Conservation (phyloP, 768 basidiomycete genomes). For the Trametes punicea region DNA sequence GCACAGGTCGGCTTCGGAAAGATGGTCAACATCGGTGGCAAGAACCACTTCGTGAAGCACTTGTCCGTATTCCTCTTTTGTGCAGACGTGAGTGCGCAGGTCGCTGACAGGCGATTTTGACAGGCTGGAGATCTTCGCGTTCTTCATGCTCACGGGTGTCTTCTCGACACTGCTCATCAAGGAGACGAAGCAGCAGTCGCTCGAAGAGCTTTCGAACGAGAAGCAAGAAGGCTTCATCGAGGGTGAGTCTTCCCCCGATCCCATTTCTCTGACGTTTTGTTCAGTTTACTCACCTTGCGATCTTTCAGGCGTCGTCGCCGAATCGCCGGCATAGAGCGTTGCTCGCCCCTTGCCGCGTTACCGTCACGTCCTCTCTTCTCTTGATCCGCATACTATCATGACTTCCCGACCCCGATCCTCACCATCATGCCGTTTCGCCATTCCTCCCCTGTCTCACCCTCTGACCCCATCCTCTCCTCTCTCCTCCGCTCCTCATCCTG, state of each 20-base stretch:
- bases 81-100: neutral
- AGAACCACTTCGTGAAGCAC: slow-evolving; percentile 57
- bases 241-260: too few species aligned
- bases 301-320: slow-evolving; percentile 19
- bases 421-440: neutral
- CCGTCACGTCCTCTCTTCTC: neutral
- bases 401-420: neutral
- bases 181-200: slow-evolving; percentile 65
- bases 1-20: slow-evolving; percentile 36
- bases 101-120: slow-evolving; percentile 1
- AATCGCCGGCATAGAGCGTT: neutral
- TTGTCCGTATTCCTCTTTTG: slow-evolving; percentile 46
- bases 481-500: neutral
- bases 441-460: neutral
- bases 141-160: slow-evolving; percentile 85
- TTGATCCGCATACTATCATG: neutral
- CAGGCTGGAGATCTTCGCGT: slow-evolving; percentile 75
- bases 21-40: slow-evolving; percentile 54
- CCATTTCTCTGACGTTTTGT: too few species aligned
- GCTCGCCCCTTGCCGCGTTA: neutral
- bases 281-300: too few species aligned
- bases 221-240: slow-evolving; percentile 57
- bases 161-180: slow-evolving; percentile 77
- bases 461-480: neutral
- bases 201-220: slow-evolving; percentile 77